A percentile compares a stretch with the other conserved stretches of the same genome.
Evolutionary conservation across 75 land plant genomes (phyloP).

Genomic region (Cupressus sempervirens): DNA sequence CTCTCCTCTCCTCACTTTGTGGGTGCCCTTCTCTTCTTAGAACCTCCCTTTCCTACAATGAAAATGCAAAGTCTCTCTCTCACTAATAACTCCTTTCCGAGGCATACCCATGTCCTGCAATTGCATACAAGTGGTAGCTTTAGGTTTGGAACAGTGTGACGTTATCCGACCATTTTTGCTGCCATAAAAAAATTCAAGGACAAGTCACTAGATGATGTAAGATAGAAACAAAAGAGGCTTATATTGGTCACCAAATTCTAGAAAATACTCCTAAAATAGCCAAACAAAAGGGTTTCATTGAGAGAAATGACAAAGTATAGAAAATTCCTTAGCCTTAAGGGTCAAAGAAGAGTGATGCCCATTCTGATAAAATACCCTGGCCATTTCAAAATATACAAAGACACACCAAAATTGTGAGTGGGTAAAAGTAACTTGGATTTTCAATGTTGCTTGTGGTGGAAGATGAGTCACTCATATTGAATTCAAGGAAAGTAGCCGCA

Average conservation of each 20-base stretch:
- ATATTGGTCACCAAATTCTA: conserved; percentile 59
- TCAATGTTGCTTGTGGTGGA: no score
- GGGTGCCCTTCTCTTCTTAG: no score
- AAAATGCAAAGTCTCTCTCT: no score
- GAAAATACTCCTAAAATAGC: conserved; percentile 63
- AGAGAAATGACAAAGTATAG: conserved; percentile 54
- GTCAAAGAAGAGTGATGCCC: conserved; percentile 28
- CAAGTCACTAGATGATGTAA: conserved; percentile 50
- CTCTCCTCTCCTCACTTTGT: no score
- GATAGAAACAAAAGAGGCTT: conserved; percentile 57
- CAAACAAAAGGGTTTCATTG: conserved; percentile 52
- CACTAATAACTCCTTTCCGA: no score
- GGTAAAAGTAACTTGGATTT: no score
- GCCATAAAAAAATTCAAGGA: background rate
- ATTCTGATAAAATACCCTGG: conserved; percentile 68
- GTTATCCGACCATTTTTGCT: background rate
- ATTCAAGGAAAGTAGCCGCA: no score
- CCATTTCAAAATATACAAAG: conserved; percentile 36
- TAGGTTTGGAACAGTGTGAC: background rate
- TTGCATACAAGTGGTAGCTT: background rate
- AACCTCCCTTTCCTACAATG: no score
- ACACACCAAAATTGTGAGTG: no score
- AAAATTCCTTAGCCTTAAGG: conserved; percentile 41
- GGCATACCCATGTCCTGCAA: no score
- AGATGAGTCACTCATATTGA: no score